phyloP scores from a whole-genome alignment of 2,329 filamentous ascomycete species.

The Exophiala viscosa region DNA sequence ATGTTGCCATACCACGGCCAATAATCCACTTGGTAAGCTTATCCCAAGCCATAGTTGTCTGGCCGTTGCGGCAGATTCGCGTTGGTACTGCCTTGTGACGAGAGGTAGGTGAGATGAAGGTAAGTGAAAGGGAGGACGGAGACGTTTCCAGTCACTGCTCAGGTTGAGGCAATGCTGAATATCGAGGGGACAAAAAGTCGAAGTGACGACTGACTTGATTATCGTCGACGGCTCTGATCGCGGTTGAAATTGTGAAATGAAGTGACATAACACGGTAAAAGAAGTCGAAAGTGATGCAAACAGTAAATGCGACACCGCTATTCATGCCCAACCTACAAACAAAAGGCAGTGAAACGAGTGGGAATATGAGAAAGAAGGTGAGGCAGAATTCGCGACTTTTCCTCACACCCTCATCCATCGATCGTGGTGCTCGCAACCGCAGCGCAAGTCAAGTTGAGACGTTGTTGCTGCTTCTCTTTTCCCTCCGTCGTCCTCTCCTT shows the following conservation, averaged over 20 bases:
- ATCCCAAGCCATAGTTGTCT: background rate
- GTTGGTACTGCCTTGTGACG: background rate
- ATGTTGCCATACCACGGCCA: constrained; percentile 16
- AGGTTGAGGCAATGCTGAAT: background rate
- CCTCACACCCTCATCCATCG: constrained; percentile 14
- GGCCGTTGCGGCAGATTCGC: constrained; percentile 1
- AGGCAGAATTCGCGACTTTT: constrained; percentile 5
- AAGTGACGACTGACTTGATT: constrained; percentile 19
- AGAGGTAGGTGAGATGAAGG: constrained; percentile 2
- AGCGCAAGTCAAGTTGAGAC: background rate
- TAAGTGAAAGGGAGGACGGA: background rate
- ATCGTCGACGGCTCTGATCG: constrained; percentile 28
- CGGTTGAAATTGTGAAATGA: constrained; percentile 26
- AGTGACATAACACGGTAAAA: constrained; percentile 25
- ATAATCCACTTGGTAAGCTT: constrained; percentile 15
- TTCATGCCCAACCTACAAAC: constrained; percentile 23
- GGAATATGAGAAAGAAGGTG: constrained; percentile 6
- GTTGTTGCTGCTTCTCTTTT: background rate
- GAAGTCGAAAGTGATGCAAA: constrained; percentile 23
- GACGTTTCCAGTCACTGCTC: background rate
- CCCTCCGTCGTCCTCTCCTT: background rate
- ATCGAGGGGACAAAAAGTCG: background rate
- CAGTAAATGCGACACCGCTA: constrained; percentile 19
- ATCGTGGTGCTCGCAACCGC: constrained; percentile 7
- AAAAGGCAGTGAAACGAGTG: constrained; percentile 15